Conservation (phyloP, 2,329 filamentous ascomycete species). For the Mariannaea elegans region DNA sequence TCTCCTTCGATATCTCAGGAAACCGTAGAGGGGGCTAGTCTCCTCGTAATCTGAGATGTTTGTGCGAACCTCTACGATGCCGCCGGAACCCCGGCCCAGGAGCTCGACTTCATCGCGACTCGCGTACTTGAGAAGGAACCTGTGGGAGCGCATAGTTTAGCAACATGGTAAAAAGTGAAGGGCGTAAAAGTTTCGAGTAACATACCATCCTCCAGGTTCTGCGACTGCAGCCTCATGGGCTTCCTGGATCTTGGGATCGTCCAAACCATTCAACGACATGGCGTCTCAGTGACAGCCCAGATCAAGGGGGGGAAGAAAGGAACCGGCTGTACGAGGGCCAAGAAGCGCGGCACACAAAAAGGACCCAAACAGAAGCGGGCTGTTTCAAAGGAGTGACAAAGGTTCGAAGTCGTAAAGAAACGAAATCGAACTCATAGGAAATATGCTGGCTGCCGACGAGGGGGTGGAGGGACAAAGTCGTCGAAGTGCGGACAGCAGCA, state of each 20-base stretch:
- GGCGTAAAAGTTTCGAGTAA: background rate
- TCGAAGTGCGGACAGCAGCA: slow-evolving; percentile 4
- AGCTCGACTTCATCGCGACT: slow-evolving; percentile 89
- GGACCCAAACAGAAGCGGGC: background rate
- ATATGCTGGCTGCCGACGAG: slow-evolving; percentile 18
- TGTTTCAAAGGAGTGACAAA: background rate
- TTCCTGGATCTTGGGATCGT: slow-evolving; percentile 81
- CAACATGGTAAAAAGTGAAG: background rate
- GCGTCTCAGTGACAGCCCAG: slow-evolving; percentile 37
- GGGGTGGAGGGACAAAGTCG: slow-evolving; percentile 8
- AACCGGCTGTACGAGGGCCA: slow-evolving; percentile 7
- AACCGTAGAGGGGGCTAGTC: slow-evolving; percentile 88
- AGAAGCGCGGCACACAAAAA: background rate
- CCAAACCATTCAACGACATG: slow-evolving; percentile 98
- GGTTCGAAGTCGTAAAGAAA: background rate
- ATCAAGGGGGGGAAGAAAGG: slow-evolving; percentile 11
- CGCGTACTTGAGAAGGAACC: slow-evolving; percentile 94
- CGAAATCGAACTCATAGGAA: slow-evolving; percentile 2
- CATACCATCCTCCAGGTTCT: slow-evolving; percentile 95
- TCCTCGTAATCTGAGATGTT: slow-evolving; percentile 83
- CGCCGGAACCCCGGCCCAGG: slow-evolving; percentile 78
- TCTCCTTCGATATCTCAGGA: slow-evolving; percentile 86
- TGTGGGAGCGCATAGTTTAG: slow-evolving; percentile 51
- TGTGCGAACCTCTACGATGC: slow-evolving; percentile 83
- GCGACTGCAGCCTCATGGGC: slow-evolving; percentile 81